Conservation (phyloP, 306 rosid species). For the Benincasa hispida region DNA sequence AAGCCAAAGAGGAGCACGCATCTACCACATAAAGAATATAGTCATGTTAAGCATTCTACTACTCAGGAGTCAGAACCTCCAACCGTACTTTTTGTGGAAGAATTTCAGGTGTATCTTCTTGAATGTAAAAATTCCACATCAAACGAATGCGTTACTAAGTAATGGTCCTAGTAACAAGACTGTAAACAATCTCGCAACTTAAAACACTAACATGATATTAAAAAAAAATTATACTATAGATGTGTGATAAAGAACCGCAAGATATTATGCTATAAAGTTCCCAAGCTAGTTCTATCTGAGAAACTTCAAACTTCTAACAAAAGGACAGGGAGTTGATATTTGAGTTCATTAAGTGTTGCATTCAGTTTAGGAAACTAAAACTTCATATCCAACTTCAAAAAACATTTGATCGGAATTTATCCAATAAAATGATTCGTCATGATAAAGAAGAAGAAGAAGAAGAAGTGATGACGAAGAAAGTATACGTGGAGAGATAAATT, state of each 20-base stretch:
- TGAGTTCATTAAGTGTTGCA: neutral
- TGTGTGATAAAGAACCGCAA: neutral
- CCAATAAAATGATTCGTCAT: neutral
- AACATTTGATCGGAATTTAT: neutral
- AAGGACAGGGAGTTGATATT: neutral
- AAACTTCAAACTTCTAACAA: neutral
- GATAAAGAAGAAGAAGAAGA: neutral
- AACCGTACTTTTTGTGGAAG: neutral
- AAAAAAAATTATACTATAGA: neutral
- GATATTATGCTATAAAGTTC: neutral
- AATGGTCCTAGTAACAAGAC: neutral
- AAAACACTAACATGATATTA: neutral
- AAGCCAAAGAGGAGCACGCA: neutral
- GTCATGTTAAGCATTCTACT: neutral
- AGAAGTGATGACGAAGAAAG: neutral
- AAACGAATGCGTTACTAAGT: neutral
- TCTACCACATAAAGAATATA: neutral
- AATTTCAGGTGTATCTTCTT: neutral
- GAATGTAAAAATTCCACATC: neutral
- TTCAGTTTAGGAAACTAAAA: neutral
- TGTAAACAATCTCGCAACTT: neutral
- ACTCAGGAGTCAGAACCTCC: neutral
- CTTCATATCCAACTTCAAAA: neutral
- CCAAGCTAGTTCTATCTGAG: neutral
- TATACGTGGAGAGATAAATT: neutral